Evolutionary conservation across 148 eudicot genomes (phyloP).

Genomic region (Camellia granthamiana): DNA sequence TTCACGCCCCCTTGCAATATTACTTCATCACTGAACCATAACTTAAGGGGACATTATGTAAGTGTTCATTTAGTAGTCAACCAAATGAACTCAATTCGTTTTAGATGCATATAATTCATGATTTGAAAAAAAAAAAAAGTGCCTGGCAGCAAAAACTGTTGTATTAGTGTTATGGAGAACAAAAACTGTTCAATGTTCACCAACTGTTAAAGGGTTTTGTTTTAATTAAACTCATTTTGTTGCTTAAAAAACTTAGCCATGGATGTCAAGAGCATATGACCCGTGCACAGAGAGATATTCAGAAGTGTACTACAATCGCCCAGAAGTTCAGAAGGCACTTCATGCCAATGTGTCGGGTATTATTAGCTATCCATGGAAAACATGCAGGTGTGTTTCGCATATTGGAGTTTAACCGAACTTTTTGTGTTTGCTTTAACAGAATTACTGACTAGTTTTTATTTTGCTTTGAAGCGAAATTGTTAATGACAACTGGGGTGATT

Average conservation of each 20-base stretch:
- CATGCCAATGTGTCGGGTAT: constrained; percentile 72
- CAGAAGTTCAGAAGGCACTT: constrained; percentile 85
- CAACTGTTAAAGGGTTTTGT: constrained; percentile 2
- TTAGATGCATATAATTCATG: background rate
- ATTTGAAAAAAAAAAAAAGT: background rate
- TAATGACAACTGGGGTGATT: constrained; percentile 78
- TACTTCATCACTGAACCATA: constrained; percentile 39
- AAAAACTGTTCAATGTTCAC: too few species aligned
- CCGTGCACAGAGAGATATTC: constrained; percentile 95
- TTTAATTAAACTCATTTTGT: background rate
- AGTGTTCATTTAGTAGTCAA: constrained; percentile 24
- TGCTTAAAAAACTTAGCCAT: constrained; percentile 52
- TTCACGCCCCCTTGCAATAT: constrained; percentile 63
- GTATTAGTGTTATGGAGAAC: too few species aligned
- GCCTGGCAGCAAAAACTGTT: background rate
- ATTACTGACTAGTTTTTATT: background rate
- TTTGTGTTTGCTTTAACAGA: background rate
- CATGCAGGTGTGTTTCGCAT: constrained; percentile 61
- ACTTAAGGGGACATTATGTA: constrained; percentile 74
- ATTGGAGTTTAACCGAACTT: background rate
- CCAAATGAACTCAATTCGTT: background rate
- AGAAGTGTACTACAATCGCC: constrained; percentile 67
- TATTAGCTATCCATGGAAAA: constrained; percentile 65
- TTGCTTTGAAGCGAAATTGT: constrained; percentile 61
- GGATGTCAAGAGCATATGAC: constrained; percentile 95